Base-by-base conservation (phyloP, 768 basidiomycete genomes). In the Naganishia antarctica region DNA sequence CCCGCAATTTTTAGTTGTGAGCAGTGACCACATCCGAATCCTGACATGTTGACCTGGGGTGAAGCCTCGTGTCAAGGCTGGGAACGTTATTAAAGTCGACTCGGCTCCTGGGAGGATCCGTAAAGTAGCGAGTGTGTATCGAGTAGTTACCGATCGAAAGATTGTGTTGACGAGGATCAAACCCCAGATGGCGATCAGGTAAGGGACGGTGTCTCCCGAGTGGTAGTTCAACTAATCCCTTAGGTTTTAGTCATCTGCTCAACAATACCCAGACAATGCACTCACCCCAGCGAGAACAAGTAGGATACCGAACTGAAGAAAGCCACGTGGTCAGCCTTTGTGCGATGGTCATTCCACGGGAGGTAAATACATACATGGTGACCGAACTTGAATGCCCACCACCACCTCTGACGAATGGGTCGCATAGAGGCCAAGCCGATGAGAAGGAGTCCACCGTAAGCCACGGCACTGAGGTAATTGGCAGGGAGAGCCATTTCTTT, bases 321-420 rank as follows among this genome's bases (percentile, higher is more conserved):
- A 46, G n/a, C 29, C 11, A 29, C 9, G 25, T 29, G 29, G 48
- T n/a, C n/a, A 6, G 25, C 29, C 4, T 9, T 4, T 15, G 25
- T 29, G 11, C 48, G 29, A 29, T 3, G 25, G 5, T n/a, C 26
- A 29, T 29, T 49, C 25, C 1, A 43, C 12, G 0, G 3, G 8
- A 37, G 34, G 34, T 37, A 15, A 37, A n/a, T 9, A 64, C 68
- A 28, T 60, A 67, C 68, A 60, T 71, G 70, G 50, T 71, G 70
- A 2, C 68, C 66, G 28, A 68, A 53, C 43, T 71, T 71, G 67
- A 71, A 71, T 0, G 69, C 34, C 23, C 57, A 57, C 63, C 69
- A 71, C 66, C 67, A 68, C 18, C 68, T 60, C 32, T 61, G 44
- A 4, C 68, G 57, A 26, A 69, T 50, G 12, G 65, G 59, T 13